Conservation (phyloP, 768 basidiomycete genomes). For the Kondoa malvinella region DNA sequence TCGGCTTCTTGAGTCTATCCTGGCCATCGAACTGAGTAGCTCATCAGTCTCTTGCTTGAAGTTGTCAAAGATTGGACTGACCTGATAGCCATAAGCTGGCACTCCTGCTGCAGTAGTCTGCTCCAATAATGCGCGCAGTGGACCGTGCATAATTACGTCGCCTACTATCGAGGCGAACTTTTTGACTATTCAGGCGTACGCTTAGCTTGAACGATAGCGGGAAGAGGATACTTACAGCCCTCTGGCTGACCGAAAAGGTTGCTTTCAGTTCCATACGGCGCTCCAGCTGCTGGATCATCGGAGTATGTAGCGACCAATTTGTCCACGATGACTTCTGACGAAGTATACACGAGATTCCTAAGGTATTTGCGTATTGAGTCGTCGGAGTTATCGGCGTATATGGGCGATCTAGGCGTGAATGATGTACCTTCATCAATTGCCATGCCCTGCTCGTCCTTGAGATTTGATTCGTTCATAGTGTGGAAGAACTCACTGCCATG, state of each 20-base stretch:
- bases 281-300: background rate
- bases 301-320: background rate
- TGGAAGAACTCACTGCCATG: background rate
- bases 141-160: background rate
- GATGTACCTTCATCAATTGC: background rate
- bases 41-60: background rate
- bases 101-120: background rate
- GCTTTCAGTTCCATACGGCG: background rate
- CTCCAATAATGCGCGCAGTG: background rate
- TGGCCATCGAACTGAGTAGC: background rate
- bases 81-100: background rate
- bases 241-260: background rate
- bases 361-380: background rate
- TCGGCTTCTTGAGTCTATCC: background rate
- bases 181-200: background rate
- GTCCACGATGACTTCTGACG: background rate
- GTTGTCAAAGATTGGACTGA: background rate
- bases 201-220: background rate
- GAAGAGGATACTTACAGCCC: background rate
- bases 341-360: background rate
- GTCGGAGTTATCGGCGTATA: background rate
- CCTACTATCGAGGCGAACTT: background rate
- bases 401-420: background rate
- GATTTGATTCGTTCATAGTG: no score
- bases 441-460: no score